Evolutionary conservation across 2,329 filamentous ascomycete species (phyloP).

Genomic region (Elsinoe ampelina): DNA sequence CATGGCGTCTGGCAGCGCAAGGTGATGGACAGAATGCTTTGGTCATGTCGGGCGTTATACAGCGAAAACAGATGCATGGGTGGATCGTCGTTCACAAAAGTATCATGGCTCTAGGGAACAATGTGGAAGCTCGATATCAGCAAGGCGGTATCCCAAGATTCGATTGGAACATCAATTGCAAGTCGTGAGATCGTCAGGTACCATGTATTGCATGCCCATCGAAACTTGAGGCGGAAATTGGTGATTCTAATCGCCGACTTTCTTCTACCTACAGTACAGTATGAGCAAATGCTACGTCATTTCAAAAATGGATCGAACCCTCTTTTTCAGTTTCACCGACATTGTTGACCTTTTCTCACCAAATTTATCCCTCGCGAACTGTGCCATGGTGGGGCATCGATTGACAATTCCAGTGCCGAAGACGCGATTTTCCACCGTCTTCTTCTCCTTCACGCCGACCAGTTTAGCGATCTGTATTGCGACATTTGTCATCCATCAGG

Average conservation of each 20-base stretch:
- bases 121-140: too few relatives aligned
- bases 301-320: neutral
- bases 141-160: too few relatives aligned
- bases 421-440: neutral
- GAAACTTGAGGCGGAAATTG: neutral
- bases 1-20: neutral
- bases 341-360: neutral
- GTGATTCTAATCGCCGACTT: neutral
- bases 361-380: neutral
- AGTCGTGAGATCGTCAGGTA: neutral
- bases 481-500: slow-evolving; percentile 1
- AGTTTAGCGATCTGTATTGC: slow-evolving; percentile 2
- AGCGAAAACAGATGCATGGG: neutral
- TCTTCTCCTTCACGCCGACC: neutral
- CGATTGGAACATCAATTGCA: neutral
- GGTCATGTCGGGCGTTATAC: neutral
- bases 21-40: neutral
- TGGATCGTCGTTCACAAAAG: neutral
- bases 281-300: neutral
- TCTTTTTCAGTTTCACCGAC: neutral
- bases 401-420: neutral
- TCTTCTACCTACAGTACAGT: too few relatives aligned
- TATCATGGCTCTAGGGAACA: neutral
- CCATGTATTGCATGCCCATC: neutral
- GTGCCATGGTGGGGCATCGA: neutral